Evolutionary conservation across 805 yeast genomes (phyloP).

Genomic region (Ogataea nonfermentans): DNA sequence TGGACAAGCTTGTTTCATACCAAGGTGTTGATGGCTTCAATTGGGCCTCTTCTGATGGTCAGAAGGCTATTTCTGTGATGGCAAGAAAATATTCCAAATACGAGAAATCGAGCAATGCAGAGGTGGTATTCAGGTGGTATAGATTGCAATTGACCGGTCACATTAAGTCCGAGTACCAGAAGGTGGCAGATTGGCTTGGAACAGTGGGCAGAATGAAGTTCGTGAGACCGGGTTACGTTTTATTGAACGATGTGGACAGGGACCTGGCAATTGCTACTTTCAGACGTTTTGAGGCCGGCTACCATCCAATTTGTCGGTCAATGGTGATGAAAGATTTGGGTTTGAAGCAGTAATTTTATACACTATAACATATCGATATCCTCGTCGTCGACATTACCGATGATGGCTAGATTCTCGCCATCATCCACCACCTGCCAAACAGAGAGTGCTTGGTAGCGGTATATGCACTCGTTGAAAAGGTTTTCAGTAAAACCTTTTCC

Average conservation of each 20-base stretch:
- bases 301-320: conserved; percentile 82
- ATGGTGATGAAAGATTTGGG: conserved; percentile 84
- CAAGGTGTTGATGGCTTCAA: conserved; percentile 43
- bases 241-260: conserved; percentile 62
- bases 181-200: conserved; percentile 80
- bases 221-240: conserved; percentile 80
- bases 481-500: conserved; percentile 83
- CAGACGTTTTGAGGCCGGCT: conserved; percentile 51
- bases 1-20: conserved; percentile 60
- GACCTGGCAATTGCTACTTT: conserved; percentile 66
- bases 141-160: conserved; percentile 60
- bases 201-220: conserved; percentile 94
- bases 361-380: conserved; percentile 25
- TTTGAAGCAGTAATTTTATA: conserved; percentile 20
- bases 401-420: conserved; percentile 59
- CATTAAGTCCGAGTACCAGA: conserved; percentile 43
- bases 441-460: conserved; percentile 66
- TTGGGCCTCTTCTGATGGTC: conserved; percentile 34
- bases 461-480: conserved; percentile 72
- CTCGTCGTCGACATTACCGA: conserved; percentile 42
- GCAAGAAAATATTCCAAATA: conserved; percentile 39
- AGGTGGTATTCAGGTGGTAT: conserved; percentile 77
- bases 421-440: conserved; percentile 78
- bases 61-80: conserved; percentile 35
- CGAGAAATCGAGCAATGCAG: conserved; percentile 65